These are phyloP conservation scores for Lophiotrema nucula DNA, from an alignment of 495 filamentous ascomycete genomes.

Conservation along the genomic window DNA sequence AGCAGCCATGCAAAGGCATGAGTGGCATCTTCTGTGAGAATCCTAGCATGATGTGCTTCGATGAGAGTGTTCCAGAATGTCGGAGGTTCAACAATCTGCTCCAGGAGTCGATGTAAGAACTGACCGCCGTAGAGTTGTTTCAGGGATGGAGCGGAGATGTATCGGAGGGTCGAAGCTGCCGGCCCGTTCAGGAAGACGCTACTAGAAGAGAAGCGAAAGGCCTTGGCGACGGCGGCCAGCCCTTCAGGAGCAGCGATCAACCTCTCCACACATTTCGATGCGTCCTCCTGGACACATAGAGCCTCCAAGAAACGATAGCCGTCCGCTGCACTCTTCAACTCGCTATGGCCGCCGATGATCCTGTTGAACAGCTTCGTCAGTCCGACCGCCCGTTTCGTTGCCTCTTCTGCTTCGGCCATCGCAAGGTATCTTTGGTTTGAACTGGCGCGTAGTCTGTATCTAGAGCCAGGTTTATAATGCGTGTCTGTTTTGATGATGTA, in stretches of 20 bases:
- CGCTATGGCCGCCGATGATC: constrained; percentile 16
- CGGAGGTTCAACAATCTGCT: constrained; percentile 56
- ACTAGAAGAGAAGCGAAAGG: constrained; percentile 52
- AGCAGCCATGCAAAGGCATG: constrained; percentile 61
- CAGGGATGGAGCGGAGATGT: constrained; percentile 43
- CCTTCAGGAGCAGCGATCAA: constrained; percentile 53
- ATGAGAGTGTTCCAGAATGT: constrained; percentile 60
- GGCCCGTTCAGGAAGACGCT: constrained; percentile 51
- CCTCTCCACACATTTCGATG: constrained; percentile 52
- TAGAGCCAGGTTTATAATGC: no score
- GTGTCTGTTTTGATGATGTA: not conserved
- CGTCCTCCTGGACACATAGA: constrained; percentile 50
- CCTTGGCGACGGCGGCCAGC: constrained; percentile 48
- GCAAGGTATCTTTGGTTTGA: not conserved
- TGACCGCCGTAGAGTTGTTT: constrained; percentile 56
- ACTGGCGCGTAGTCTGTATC: not conserved
- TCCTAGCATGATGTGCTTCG: constrained; percentile 41
- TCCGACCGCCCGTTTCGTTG: constrained; percentile 4
- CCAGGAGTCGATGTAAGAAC: constrained; percentile 55
- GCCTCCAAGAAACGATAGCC: constrained; percentile 64
- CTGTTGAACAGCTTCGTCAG: constrained; percentile 20
- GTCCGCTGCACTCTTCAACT: constrained; percentile 37
- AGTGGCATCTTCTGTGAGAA: constrained; percentile 44
- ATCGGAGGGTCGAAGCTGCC: constrained; percentile 17
- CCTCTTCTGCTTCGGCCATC: constrained; percentile 12